phyloP scores from a whole-genome alignment of 805 yeast species.

The Starmerella geochares region DNA sequence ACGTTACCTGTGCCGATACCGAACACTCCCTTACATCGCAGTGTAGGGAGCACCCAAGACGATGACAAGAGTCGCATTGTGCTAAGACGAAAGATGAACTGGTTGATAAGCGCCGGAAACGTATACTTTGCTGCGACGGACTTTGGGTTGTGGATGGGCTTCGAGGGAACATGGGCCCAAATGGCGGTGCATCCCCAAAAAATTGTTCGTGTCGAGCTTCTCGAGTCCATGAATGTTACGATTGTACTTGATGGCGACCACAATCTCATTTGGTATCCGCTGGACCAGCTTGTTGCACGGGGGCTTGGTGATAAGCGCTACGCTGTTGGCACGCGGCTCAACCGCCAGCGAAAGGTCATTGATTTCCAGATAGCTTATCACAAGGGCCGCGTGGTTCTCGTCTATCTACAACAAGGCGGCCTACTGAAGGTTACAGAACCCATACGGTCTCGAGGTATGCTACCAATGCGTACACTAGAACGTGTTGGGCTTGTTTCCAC shows the following conservation, averaged over 20 bases:
- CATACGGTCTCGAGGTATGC: slow-evolving; percentile 29
- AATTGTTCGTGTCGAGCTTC: slow-evolving; percentile 46
- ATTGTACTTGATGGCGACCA: slow-evolving; percentile 51
- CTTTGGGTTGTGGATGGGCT: slow-evolving; percentile 48
- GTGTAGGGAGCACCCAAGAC: slow-evolving; percentile 20
- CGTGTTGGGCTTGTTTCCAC: slow-evolving; percentile 15
- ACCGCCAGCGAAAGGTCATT: slow-evolving; percentile 37
- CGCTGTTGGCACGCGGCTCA: slow-evolving; percentile 40
- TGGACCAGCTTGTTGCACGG: slow-evolving; percentile 45
- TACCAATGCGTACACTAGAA: slow-evolving; percentile 19
- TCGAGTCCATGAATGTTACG: slow-evolving; percentile 44
- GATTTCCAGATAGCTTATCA: slow-evolving; percentile 60
- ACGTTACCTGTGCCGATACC: slow-evolving; percentile 28
- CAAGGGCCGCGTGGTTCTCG: slow-evolving; percentile 48
- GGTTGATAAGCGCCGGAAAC: slow-evolving; percentile 37
- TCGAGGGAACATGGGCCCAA: slow-evolving; percentile 43
- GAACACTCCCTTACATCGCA: slow-evolving; percentile 31
- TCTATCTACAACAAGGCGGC: slow-evolving; percentile 47
- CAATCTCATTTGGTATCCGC: slow-evolving; percentile 49
- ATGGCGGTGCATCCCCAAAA: slow-evolving; percentile 33
- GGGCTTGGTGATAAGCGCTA: slow-evolving; percentile 19
- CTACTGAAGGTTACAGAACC: slow-evolving; percentile 57
- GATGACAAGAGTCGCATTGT: slow-evolving; percentile 25
- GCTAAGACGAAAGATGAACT: slow-evolving; percentile 32
- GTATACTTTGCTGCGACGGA: slow-evolving; percentile 46